phyloP scores from a whole-genome alignment of 305 asterid species.

The Fraxinus latifolia region DNA sequence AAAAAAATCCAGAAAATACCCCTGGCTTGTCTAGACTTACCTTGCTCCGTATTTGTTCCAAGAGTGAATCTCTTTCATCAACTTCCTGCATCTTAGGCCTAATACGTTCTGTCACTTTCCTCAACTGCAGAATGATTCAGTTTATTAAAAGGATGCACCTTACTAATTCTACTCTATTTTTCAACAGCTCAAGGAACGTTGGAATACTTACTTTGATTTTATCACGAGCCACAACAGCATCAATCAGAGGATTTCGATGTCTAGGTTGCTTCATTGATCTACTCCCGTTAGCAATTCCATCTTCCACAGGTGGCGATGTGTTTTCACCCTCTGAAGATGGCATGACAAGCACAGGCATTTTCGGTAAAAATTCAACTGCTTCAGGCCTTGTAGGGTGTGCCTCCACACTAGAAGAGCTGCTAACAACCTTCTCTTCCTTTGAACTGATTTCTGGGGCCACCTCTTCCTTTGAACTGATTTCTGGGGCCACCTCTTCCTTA shows the following conservation, averaged over 20 bases:
- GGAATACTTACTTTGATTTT: constrained; percentile 70
- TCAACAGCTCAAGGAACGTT: constrained; percentile 6
- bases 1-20: background rate
- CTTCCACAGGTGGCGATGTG: constrained; percentile 46
- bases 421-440: constrained; percentile 33
- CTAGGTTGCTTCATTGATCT: constrained; percentile 48
- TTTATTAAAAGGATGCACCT: constrained; percentile 23
- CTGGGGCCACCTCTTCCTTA: constrained; percentile 25
- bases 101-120: constrained; percentile 68
- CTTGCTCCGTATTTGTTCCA: constrained; percentile 88
- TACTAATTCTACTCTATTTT: constrained; percentile 9
- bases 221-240: constrained; percentile 69
- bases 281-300: constrained; percentile 38
- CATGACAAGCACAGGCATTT: constrained; percentile 15
- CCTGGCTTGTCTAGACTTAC: constrained; percentile 35
- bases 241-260: constrained; percentile 68
- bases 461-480: constrained; percentile 14
- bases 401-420: constrained; percentile 32
- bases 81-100: constrained; percentile 51
- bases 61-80: constrained; percentile 69
- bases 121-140: constrained; percentile 55
- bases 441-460: background rate
- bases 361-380: constrained; percentile 21
- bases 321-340: constrained; percentile 38
- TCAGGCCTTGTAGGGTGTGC: constrained; percentile 25